Conservation (phyloP, 225 moss, liverwort and hornwort species). For the Thuidium tamariscinum region DNA sequence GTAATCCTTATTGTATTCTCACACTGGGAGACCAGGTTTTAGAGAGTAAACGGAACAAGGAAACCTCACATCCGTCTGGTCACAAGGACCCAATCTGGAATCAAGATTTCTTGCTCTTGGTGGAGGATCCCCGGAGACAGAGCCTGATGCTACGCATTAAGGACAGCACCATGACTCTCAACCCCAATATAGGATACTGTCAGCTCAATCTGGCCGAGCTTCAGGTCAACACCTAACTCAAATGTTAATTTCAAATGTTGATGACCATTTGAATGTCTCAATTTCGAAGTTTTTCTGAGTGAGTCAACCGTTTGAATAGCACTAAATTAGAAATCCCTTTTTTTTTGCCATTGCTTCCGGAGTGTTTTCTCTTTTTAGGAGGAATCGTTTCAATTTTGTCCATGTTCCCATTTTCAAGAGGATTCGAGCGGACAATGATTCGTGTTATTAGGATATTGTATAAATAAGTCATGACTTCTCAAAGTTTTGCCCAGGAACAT, state of each 20-base stretch:
- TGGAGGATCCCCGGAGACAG: constrained; percentile 74
- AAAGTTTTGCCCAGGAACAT: not conserved
- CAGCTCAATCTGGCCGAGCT: constrained; percentile 78
- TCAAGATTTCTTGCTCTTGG: constrained; percentile 79
- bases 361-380: not conserved
- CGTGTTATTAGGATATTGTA: not conserved
- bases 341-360: not conserved
- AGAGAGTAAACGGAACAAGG: constrained; percentile 93
- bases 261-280: not conserved
- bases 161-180: constrained; percentile 81
- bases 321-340: not conserved
- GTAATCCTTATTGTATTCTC: constrained; percentile 85
- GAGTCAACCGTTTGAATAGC: not conserved
- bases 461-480: not conserved
- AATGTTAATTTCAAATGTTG: too few relatives aligned
- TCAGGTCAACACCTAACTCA: constrained; percentile 8
- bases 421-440: not conserved
- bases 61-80: constrained; percentile 85
- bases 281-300: not conserved
- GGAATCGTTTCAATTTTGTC: not conserved
- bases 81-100: constrained; percentile 95
- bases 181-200: constrained; percentile 82
- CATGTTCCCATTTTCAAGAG: not conserved
- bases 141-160: constrained; percentile 65
- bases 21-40: constrained; percentile 79